phyloP scores from a whole-genome alignment of 768 basidiomycete genomes.

The Tremella fuciformis region DNA sequence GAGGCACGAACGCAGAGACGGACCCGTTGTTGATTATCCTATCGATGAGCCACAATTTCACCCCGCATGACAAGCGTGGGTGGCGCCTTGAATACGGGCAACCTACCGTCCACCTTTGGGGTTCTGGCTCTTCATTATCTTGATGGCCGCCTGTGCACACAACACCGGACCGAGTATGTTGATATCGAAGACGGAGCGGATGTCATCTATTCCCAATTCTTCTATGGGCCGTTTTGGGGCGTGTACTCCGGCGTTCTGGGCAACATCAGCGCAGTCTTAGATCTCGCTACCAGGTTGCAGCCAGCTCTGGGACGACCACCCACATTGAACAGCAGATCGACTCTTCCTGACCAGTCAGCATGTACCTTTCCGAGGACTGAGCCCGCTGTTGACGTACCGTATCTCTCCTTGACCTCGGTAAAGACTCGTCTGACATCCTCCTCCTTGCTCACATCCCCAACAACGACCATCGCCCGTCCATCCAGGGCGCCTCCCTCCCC shows the following conservation, averaged over 20 bases:
- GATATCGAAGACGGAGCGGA: slow-evolving; percentile 58
- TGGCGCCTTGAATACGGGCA: background rate
- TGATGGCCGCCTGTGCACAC: slow-evolving; percentile 71
- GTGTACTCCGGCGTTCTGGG: slow-evolving; percentile 69
- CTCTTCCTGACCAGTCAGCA: slow-evolving; percentile 30
- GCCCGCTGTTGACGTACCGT: background rate
- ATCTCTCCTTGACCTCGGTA: background rate
- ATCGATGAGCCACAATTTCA: too few species aligned
- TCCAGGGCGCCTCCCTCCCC: slow-evolving; percentile 50
- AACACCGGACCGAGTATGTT: slow-evolving; percentile 71
- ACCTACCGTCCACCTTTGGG: slow-evolving; percentile 62
- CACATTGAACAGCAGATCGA: slow-evolving; percentile 75
- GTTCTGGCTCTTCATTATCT: slow-evolving; percentile 65
- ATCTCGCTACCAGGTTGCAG: too few species aligned
- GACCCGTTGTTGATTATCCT: slow-evolving; percentile 75
- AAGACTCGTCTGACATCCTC: slow-evolving; percentile 57
- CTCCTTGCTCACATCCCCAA: slow-evolving; percentile 64
- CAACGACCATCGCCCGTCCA: slow-evolving; percentile 15
- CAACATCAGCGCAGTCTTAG: too few species aligned
- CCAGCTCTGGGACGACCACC: slow-evolving; percentile 27
- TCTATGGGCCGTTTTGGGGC: slow-evolving; percentile 58
- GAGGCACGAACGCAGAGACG: slow-evolving; percentile 34
- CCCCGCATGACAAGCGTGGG: too few species aligned
- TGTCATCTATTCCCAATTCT: slow-evolving; percentile 57
- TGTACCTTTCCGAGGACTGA: background rate